Evolutionary conservation across 495 filamentous ascomycete species (phyloP).

Genomic region (Cladorrhinum samala): DNA sequence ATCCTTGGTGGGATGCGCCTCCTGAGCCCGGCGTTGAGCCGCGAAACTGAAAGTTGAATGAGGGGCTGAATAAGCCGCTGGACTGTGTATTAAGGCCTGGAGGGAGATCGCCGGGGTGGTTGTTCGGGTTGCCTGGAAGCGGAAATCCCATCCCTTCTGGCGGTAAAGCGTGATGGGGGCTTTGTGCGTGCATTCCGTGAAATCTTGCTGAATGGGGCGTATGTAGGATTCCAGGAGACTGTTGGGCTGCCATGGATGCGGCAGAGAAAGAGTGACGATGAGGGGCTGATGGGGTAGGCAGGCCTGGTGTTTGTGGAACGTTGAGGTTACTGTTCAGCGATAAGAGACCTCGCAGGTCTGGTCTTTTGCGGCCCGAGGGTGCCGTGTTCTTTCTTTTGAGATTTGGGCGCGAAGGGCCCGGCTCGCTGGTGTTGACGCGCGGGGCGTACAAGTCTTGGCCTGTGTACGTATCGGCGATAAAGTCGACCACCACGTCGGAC

Average conservation of each 20-base stretch:
- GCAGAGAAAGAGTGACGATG: slow-evolving; percentile 29
- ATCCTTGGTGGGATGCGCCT: slow-evolving; percentile 23
- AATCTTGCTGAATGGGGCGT: slow-evolving; percentile 17
- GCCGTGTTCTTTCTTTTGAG: slow-evolving; percentile 39
- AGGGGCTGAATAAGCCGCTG: slow-evolving; percentile 18
- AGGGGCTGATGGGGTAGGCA: slow-evolving; percentile 25
- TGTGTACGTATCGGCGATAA: slow-evolving; percentile 41
- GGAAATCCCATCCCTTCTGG: slow-evolving; percentile 22
- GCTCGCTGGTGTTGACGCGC: slow-evolving; percentile 18
- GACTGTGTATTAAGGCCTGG: slow-evolving; percentile 7
- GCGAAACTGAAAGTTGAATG: slow-evolving; percentile 20
- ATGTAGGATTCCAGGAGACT: slow-evolving; percentile 28
- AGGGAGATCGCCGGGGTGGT: not conserved
- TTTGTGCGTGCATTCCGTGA: slow-evolving; percentile 14
- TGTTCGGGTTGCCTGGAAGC: slow-evolving; percentile 7
- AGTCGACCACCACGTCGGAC: slow-evolving; percentile 47
- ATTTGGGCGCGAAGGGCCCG: slow-evolving; percentile 23
- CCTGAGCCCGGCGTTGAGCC: slow-evolving; percentile 16
- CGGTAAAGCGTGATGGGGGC: slow-evolving; percentile 16
- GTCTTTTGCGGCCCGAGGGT: slow-evolving; percentile 25
- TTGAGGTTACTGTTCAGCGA: slow-evolving; percentile 21
- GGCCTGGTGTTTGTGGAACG: slow-evolving; percentile 16
- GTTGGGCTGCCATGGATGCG: slow-evolving; percentile 22
- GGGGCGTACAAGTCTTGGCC: slow-evolving; percentile 39
- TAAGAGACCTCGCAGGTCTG: slow-evolving; percentile 26